Evolutionary conservation across 2,329 filamentous ascomycete species (phyloP), one percentile per base, ranked within the genome.

Genomic region (Trichoderma endophyticum): DNA sequence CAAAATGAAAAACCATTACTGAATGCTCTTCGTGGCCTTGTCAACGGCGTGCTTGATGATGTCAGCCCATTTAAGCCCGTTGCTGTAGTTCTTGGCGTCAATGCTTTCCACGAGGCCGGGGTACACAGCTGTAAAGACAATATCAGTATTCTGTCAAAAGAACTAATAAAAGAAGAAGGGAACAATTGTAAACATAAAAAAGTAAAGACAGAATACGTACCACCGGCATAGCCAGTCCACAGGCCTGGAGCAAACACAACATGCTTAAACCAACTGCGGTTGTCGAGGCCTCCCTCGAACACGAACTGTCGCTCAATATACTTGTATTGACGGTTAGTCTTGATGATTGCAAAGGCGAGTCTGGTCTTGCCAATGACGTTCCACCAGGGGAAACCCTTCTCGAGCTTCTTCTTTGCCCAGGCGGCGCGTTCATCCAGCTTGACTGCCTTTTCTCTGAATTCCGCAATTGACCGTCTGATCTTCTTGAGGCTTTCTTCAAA

Each of bases 211-310:
- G 30, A 18, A 3, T 24, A 83, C 86, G 81, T 77, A 91, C 89
- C 88, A 78, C 94, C 95, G 0, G 94, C 85, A 81, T 98, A 98
- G 0, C 95, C 95, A 0, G 94, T 97, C 94, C 94, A 97, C 62
- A 95, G 80, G 0, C 95, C 95, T 0, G 95, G 95, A 1, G 95
- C 95, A 81, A 97, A 98, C 1, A 98, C 92, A 3, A 97, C 92
- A 78, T 98, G 95, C 84, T 98, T 98, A 84, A 95, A 98, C 94
- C 94, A 98, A 28, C 85, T 84, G 73, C 95, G 85, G 1, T 90
- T 89, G 79, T 97, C 95, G 24, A 98, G 82, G 0, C 95, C 95
- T 3, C 87, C 85, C 5, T 89, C 82, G 77, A 93, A 92, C 74
- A 98, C 77, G 81, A 98, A 97, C 65, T 90, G 86, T 18, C 94